These are phyloP conservation scores for Excoecaria agallocha DNA, from an alignment of 345 rosid genomes.

Conservation along the genomic window DNA sequence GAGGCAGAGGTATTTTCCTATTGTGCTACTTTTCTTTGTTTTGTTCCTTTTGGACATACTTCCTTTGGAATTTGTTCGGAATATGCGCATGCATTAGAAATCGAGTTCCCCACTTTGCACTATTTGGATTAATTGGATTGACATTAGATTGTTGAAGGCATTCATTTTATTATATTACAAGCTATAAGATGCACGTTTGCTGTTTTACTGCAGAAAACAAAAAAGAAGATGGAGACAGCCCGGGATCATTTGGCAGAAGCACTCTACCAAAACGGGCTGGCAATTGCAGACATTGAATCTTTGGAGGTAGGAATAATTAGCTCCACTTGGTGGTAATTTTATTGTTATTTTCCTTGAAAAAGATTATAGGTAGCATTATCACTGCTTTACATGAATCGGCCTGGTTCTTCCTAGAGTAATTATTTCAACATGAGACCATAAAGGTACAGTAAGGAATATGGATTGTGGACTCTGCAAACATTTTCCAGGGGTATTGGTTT, in stretches of 20 bases:
- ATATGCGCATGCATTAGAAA: background rate
- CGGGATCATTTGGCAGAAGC: constrained; percentile 88
- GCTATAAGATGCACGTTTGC: background rate
- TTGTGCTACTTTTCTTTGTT: background rate
- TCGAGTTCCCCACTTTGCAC: too few relatives aligned
- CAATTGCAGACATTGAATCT: constrained; percentile 59
- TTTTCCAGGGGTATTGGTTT: background rate
- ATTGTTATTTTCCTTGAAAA: background rate
- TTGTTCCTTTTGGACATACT: background rate
- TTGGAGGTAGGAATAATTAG: constrained; percentile 42
- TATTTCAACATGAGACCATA: background rate
- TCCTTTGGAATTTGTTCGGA: background rate
- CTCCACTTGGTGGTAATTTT: background rate
- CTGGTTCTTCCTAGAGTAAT: constrained; percentile 2
- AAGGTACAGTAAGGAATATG: background rate
- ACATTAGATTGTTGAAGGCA: background rate
- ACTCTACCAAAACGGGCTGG: constrained; percentile 82
- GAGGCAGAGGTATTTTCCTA: constrained; percentile 58
- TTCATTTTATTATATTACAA: background rate
- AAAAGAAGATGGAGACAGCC: constrained; percentile 77
- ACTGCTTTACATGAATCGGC: background rate
- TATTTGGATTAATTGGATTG: background rate
- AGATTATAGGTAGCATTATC: background rate
- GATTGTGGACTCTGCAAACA: background rate
- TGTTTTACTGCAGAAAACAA: constrained; percentile 39